Base-by-base conservation (phyloP, 805 yeast species). In the Debaryomyces castellii region DNA sequence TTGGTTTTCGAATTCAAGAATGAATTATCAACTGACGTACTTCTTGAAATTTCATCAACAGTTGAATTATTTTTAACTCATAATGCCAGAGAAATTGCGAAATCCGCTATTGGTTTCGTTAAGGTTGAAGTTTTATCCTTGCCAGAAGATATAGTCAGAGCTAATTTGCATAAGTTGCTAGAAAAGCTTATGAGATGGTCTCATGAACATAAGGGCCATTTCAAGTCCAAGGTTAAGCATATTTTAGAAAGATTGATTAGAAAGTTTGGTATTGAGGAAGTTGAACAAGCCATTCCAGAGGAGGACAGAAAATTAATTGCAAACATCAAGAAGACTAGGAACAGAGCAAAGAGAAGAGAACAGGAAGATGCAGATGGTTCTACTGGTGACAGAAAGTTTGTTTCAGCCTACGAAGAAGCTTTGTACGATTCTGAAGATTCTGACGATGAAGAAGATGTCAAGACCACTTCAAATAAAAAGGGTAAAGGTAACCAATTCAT, bases 181-280 rank as follows among this genome's bases (percentile, higher is more conserved):
- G 73, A 78, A 21, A 85, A 87, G 56, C 76, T 94, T 58, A 74
- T 94, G 79, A 82, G 83, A 50, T 91, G 97, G 94, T 89, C 97
- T 35, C 94, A 89, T 63, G 97, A 91, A 63, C 97, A 92, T 67
- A 89, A 89, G 59, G 95, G 96, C 40, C 96, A 90, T 62, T 94
- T 94, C 77, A 90, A 89, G 63, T 80, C 91, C 11, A 92, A 89
- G 66, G 92, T 94, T 30, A 89, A 89, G 71, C 97, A 94, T 60
- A 86, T 94, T 44, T 74, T 94, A 51, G 99, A 94, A 74, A 81
- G 98, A 57, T 73, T 94, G 58, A 80, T 92, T 44, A 81, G 99
- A 63, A 83, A 90, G 61, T 89, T 89, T 61, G 97, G 98, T n/a
- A 77, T 81, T 50, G 97, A 91, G 27, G 77, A 73, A n/a, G 79